Conservation (phyloP, 805 yeast genomes). For the Saccharomycopsis fodiens region DNA sequence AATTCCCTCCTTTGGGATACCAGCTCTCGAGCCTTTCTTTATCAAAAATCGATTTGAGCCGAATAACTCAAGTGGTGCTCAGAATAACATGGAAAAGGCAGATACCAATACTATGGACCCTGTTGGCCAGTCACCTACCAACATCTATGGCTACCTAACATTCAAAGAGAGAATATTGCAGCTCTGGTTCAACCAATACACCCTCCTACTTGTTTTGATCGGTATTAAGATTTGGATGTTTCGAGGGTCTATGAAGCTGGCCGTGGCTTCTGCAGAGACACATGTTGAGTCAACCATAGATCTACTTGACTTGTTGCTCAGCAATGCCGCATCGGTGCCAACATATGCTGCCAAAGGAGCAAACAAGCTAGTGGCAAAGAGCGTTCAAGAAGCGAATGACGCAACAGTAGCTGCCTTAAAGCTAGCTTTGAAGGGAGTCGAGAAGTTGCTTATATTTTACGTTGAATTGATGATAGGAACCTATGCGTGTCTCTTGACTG, state of each 20-base stretch:
- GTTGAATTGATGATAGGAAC: constrained; percentile 79
- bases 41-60: no score
- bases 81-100: no score
- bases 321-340: constrained; percentile 40
- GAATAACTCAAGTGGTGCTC: no score
- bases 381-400: constrained; percentile 41
- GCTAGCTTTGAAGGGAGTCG: constrained; percentile 46
- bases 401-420: constrained; percentile 38
- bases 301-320: constrained; percentile 33
- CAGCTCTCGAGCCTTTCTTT: no score
- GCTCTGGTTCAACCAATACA: constrained; percentile 56
- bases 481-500: constrained; percentile 70
- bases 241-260: constrained; percentile 35
- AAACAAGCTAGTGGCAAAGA: constrained; percentile 40
- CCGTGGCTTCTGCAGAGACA: constrained; percentile 34
- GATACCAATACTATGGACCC: no score
- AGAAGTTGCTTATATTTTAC: constrained; percentile 52
- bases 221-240: constrained; percentile 57
- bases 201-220: constrained; percentile 48
- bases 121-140: background rate
- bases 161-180: constrained; percentile 53
- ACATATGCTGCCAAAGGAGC: constrained; percentile 48
- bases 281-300: constrained; percentile 40
- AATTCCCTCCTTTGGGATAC: no score
- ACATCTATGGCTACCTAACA: constrained; percentile 34